Base-by-base conservation (phyloP, 352 stramenopile genomes). In the Globisporangium camurandrum region DNA sequence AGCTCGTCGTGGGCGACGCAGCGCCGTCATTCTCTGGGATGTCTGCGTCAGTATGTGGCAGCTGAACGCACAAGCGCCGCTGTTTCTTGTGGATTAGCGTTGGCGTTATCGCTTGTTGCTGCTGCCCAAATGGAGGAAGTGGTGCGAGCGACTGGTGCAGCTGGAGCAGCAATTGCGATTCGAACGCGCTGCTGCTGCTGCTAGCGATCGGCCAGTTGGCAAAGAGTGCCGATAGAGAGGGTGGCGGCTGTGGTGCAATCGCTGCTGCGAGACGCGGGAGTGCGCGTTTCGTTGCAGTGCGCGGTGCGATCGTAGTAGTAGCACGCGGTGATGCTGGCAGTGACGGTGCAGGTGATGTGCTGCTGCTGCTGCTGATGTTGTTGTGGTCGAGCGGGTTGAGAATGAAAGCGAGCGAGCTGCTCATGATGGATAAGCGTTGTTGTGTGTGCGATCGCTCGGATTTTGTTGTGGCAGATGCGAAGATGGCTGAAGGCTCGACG, bases 21-120 rank as follows among this genome's bases (percentile, higher is more conserved):
- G 61, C 26, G 61, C 70, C 49, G 49, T 64, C 36, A 57, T 71
- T 44, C n/a, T 53, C 36, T n/a, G n/a, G n/a, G n/a, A n/a, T n/a
- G n/a, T n/a, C n/a, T n/a, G n/a, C n/a, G n/a, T n/a, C n/a, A n/a
- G n/a, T n/a, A n/a, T n/a, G n/a, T n/a, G n/a, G n/a, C n/a, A n/a
- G n/a, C n/a, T n/a, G n/a, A 6, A 34, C 14, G 30, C 8, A 12
- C 30, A 34, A 7, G 30, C 34, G n/a, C 20, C 38, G 39, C 27
- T 16, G 41, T 27, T 36, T 42, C 19, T 45, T 34, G 34, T 19
- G 22, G 3, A 9, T 7, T 12, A 17, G 20, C 0, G 30, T 20
- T 19, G n/a, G 11, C 6, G 27, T 19, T 11, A 22, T 4, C 19
- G 40, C 22, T 4, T 47, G 2, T 8, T 16, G n/a, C 8, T 11